Percentiles rank a stretch among this genome's conserved stretches.
Evolutionary conservation across 2,329 filamentous ascomycete species (phyloP).

Genomic region (Cercospora zeae-maydis): DNA sequence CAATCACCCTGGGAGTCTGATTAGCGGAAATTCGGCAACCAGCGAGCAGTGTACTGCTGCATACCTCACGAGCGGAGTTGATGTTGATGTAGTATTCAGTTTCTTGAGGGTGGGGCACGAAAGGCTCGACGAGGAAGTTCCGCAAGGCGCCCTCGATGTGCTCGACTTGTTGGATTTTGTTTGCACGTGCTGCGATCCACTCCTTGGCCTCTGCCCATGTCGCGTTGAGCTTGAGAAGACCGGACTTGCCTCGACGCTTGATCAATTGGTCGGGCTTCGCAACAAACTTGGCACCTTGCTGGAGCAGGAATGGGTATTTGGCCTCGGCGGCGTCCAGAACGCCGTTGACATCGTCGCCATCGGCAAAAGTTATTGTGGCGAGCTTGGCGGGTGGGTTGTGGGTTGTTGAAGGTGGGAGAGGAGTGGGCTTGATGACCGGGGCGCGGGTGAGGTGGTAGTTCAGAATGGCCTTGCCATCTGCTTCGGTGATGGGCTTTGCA

Average conservation of each 20-base stretch:
- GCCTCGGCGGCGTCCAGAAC: conserved; percentile 93
- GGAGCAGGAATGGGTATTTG: conserved; percentile 93
- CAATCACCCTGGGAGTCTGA: conserved; percentile 74
- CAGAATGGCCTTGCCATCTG: conserved; percentile 99
- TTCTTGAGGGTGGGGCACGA: conserved; percentile 89
- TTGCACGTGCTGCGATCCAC: conserved; percentile 89
- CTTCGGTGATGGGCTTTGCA: conserved; percentile 96
- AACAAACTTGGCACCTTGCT: conserved; percentile 82
- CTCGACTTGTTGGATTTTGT: conserved; percentile 91
- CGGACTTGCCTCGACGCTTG: conserved; percentile 99
- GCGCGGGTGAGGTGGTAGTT: conserved; percentile 99
- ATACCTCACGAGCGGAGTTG: conserved; percentile 97
- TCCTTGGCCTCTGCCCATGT: conserved; percentile 88
- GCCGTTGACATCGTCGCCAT: conserved; percentile 75
- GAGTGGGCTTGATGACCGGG: conserved; percentile 94
- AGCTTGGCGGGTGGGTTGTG: conserved; percentile 93
- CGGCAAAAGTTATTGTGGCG: conserved; percentile 87
- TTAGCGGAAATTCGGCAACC: conserved; percentile 30
- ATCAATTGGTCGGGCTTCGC: conserved; percentile 99
- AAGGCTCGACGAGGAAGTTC: conserved; percentile 97
- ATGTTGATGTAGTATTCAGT: conserved; percentile 99
- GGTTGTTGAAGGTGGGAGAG: conserved; percentile 75
- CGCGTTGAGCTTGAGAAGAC: conserved; percentile 94
- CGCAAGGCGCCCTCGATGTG: conserved; percentile 81
- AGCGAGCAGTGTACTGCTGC: conserved; percentile 44